Base-by-base conservation (phyloP, 306 rosid genomes). In the Dalbergia cochinchinensis region DNA sequence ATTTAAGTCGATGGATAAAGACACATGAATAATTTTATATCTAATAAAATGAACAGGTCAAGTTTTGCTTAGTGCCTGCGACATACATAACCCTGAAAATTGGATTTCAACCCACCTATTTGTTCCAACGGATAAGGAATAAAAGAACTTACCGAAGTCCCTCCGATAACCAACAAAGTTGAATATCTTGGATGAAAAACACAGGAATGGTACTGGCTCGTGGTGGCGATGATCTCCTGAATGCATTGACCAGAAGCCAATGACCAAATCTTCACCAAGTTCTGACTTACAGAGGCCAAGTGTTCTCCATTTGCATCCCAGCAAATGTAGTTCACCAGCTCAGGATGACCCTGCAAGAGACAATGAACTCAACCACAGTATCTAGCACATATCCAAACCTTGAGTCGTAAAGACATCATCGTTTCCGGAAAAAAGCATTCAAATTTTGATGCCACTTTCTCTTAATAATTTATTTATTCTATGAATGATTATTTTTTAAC, bases 101-200 rank as follows among this genome's bases (percentile, higher is more conserved):
- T 15, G 18, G 67, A 16, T 58, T 73, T 47, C 57, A 26, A 39
- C 9, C 31, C 19, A 41, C n/a, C 73, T 3, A 9, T 68, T 59
- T 12, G 11, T 42, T 62, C 81, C 31, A 61, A 26, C 15, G 50
- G 63, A 53, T 31, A 65, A 22, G n/a, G 68, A 60, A 77, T 57
- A 65, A 53, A 45, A 67, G 31, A 26, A 26, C 82, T 87, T 85
- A 87, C 89, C 79, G 84, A 69, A 68, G 11, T 8, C 54, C 87
- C 89, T 80, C 91, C 89, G 2, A 87, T 57, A 58, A 87, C 89
- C 71, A 87, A 79, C 6, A 85, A 76, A 73, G 85, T 79, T 53
- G 91, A 59, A 74, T 87, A 85, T 55, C 84, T 80, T 79, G 91
- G 91, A 79, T 87, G 91, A 60, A 87, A 87, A 65, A 85, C 82